Percentiles rank a stretch among this genome's conserved stretches.
Evolutionary conservation across 1,284 basidiomycete genomes (phyloP).

Genomic region (Heterobasidion occidentale): DNA sequence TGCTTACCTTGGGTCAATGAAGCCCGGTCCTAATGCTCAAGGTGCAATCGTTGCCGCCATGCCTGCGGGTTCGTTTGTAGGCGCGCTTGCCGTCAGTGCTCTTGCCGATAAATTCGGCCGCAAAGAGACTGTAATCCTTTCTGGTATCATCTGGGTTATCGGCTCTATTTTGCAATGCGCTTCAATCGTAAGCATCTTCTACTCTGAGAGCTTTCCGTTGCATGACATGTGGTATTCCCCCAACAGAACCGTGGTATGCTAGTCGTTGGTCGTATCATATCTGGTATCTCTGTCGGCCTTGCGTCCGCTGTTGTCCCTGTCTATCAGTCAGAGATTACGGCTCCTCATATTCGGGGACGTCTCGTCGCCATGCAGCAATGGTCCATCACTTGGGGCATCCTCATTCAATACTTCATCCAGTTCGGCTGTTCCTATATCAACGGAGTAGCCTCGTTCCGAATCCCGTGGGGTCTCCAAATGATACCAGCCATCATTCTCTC

Average conservation of each 20-base stretch:
- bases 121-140: constrained; percentile 54
- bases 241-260: constrained; percentile 31
- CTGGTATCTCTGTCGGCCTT: constrained; percentile 52
- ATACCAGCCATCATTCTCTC: constrained; percentile 67
- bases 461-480: constrained; percentile 75
- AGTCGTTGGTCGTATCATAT: constrained; percentile 58
- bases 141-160: constrained; percentile 65
- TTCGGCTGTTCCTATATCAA: constrained; percentile 71
- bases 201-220: not conserved
- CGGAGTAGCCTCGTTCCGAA: constrained; percentile 64
- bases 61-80: constrained; percentile 64
- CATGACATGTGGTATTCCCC: not conserved
- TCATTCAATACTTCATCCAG: constrained; percentile 68
- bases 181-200: constrained; percentile 23
- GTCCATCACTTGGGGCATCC: constrained; percentile 71
- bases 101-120: constrained; percentile 63
- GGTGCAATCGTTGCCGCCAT: constrained; percentile 72
- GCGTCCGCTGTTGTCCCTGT: constrained; percentile 55
- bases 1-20: not conserved
- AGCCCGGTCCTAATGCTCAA: constrained; percentile 50
- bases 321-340: constrained; percentile 69
- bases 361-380: constrained; percentile 75
- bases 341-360: constrained; percentile 64
- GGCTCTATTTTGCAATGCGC: constrained; percentile 65
- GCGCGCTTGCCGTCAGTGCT: constrained; percentile 50